A percentile compares a stretch with the other conserved stretches of the same genome.
Evolutionary conservation across 169 alveolate genomes (phyloP).

Genomic region (Eimeria tenella): DNA sequence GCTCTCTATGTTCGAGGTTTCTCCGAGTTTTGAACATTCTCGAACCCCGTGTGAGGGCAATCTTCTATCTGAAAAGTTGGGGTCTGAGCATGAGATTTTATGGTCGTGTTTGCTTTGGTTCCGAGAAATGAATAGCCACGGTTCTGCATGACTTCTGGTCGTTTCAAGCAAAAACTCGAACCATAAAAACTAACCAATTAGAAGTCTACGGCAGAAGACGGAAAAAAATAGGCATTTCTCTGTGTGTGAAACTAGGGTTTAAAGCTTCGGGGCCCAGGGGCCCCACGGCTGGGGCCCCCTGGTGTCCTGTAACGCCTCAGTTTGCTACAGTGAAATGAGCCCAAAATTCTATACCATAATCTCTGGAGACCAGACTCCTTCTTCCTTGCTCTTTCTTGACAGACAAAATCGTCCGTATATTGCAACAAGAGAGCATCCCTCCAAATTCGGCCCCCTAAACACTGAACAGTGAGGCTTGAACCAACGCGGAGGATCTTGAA

Average conservation of each 20-base stretch:
- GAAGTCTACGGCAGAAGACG: background rate
- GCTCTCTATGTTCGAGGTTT: no score
- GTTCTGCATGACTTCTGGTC: no score
- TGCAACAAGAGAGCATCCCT: background rate
- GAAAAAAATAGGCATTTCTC: background rate
- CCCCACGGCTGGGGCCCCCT: constrained; percentile 20
- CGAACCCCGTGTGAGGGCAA: no score
- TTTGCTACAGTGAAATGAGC: no score
- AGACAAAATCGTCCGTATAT: background rate
- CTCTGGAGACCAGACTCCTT: background rate
- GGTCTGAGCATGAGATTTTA: no score
- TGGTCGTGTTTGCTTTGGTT: no score
- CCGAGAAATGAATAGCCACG: no score
- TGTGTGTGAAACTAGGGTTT: background rate
- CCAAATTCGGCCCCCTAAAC: background rate
- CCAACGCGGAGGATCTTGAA: no score
- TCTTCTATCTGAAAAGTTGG: no score
- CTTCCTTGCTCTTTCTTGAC: background rate
- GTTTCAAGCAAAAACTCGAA: background rate
- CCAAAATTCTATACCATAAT: no score
- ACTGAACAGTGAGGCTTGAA: background rate
- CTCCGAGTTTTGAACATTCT: no score
- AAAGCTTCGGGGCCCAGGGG: background rate
- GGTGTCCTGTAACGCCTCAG: no score
- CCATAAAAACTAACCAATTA: background rate